Evolutionary conservation across 2,329 filamentous ascomycete species (phyloP), one percentile per base, ranked within the genome.

Genomic region (Graphilbum sp.): DNA sequence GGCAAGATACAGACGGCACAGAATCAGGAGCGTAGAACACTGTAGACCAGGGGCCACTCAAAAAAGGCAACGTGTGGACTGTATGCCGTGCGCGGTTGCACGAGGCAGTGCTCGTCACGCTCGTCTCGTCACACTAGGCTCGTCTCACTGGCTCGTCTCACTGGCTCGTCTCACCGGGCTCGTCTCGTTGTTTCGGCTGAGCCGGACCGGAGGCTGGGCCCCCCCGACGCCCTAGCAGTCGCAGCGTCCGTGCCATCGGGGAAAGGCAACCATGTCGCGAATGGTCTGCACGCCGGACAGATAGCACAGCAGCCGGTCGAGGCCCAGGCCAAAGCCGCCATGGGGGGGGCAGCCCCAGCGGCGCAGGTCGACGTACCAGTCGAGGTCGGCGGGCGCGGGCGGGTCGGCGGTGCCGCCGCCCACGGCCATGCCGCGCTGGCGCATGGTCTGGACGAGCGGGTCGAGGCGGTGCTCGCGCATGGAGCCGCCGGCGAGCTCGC

Each of bases 311-410:
- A 94, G 67, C 39, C 87, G 73, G 63, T 95, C 87, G 53, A 93
- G 92, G 9, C 87, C 87, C 40, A 95, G 57, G 3, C 87, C 87
- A 53, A 93, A 95, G 1, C 87, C 87, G 32, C 87, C 87, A 50
- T 94, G 87, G 27, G 85, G 85, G 40, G 85, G 83, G 47, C 79
- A 87, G n/a, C 87, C 87, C 72, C 85, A 95, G 47, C 79, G 76
- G 43, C 87, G 75, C 43, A 95, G 67, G 55, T 95, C 86, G 19
- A 84, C 64, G 54, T 94, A 95, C 87, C 87, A 95, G 47, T 79
- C 72, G 39, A 94, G 57, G 57, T 52, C 49, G 16, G 12, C 16
- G 16, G 34, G 27, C 7, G 4, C 13, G 15, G 17, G n/a, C 8
- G 12, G 5, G 5, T 10, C 7, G 30, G 5, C 30, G n/a, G 6